phyloP scores from a whole-genome alignment of 371 early-diverging fungal species.

The Mortierella sp. region DNA sequence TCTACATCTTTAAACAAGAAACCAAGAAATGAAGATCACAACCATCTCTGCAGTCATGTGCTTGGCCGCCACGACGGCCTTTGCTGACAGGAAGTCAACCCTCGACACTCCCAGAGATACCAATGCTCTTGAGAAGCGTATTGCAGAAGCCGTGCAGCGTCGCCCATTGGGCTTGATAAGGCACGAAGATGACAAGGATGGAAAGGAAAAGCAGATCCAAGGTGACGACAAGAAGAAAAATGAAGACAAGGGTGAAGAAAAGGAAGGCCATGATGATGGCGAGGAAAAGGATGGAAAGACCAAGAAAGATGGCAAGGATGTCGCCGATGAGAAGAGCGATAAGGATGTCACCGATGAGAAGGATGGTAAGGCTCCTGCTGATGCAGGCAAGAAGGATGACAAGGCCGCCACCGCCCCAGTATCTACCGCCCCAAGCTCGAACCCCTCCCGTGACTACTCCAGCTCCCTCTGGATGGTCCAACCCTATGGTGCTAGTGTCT shows the following conservation, averaged over 20 bases:
- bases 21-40: conserved; percentile 31
- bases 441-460: conserved; percentile 18
- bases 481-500: conserved; percentile 43
- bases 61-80: conserved; percentile 27
- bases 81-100: not conserved
- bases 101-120: not conserved
- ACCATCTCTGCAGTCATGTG: conserved; percentile 34
- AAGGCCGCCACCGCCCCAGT: not conserved
- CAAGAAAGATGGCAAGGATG: conserved; percentile 4
- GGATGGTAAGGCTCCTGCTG: not conserved
- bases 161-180: not conserved
- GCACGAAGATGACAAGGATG: not conserved
- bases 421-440: not conserved
- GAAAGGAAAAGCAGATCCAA: not conserved
- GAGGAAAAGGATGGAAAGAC: not conserved
- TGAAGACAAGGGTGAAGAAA: not conserved
- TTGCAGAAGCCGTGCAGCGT: not conserved
- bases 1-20: no score
- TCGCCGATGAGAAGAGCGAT: conserved; percentile 14
- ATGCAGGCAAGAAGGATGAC: not conserved
- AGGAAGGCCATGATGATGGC: not conserved
- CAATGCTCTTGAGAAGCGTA: conserved; percentile 8
- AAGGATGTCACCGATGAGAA: not conserved
- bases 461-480: conserved; percentile 54
- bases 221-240: not conserved